These are phyloP conservation scores for Penicillium aurantiogriseum DNA, from an alignment of 2,329 filamentous ascomycete species.

Conservation along the genomic window DNA sequence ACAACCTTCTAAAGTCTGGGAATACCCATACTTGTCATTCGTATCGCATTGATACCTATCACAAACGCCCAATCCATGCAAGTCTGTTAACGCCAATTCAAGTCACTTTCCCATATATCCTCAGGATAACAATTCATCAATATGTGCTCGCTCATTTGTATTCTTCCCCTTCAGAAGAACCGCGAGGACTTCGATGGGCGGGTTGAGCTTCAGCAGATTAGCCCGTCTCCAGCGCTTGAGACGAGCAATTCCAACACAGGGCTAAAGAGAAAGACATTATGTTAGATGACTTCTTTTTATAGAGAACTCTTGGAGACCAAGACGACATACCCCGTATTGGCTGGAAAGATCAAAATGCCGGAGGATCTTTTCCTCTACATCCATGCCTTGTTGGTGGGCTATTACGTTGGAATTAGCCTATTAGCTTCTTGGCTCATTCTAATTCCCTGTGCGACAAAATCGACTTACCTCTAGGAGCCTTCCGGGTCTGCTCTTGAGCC, in stretches of 20 bases:
- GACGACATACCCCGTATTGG: conserved; percentile 79
- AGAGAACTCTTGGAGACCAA: neutral
- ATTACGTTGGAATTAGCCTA: neutral
- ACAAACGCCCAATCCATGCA: conserved; percentile 12
- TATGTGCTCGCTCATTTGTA: conserved; percentile 63
- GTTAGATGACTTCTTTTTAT: neutral
- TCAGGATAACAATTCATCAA: conserved; percentile 45
- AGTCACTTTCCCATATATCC: neutral
- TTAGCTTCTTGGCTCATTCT: neutral
- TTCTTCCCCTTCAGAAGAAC: conserved; percentile 67
- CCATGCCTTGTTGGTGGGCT: conserved; percentile 75
- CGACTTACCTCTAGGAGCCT: conserved; percentile 56
- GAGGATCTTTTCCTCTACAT: conserved; percentile 77
- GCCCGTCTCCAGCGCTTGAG: conserved; percentile 86
- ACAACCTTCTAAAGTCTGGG: neutral
- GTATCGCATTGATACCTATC: conserved; percentile 2
- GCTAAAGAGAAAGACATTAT: conserved; percentile 51
- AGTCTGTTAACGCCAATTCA: neutral
- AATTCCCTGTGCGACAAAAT: neutral
- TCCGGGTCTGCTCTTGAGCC: conserved; percentile 65
- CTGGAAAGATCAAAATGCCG: conserved; percentile 89
- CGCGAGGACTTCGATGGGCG: conserved; percentile 85
- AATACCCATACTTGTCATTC: neutral
- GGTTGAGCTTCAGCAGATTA: conserved; percentile 74
- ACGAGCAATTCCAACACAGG: conserved; percentile 80